A percentile compares a stretch with the other conserved stretches of the same genome.
phyloP scores from a whole-genome alignment of 2,329 filamentous ascomycete species.

The Penicillium nordicum region DNA sequence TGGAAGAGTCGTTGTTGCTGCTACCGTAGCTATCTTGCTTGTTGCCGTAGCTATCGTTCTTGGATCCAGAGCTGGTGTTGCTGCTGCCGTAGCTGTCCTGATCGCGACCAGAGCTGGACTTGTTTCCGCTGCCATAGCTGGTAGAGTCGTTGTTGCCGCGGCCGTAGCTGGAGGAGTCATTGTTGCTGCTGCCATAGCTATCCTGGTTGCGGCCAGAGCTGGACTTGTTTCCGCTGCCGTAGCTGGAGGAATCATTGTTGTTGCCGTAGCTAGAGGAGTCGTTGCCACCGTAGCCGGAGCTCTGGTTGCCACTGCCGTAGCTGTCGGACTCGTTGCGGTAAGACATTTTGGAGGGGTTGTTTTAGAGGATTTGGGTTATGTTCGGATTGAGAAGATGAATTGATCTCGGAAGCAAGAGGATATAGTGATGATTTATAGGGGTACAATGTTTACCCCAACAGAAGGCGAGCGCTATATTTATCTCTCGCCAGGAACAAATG shows the following conservation, averaged over 20 bases:
- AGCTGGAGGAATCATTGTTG: neutral
- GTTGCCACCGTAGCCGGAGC: conserved; percentile 5
- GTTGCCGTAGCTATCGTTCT: neutral
- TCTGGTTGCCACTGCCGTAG: conserved; percentile 11
- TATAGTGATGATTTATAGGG: neutral
- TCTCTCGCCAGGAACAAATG: neutral
- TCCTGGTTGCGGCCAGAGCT: neutral
- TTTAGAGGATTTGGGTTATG: neutral
- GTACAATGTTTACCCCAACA: neutral
- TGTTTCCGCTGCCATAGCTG: neutral
- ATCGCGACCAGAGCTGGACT: neutral
- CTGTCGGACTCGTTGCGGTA: conserved; percentile 8
- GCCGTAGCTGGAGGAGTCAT: no score
- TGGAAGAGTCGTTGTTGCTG: neutral
- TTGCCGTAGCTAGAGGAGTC: neutral
- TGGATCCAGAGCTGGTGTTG: neutral
- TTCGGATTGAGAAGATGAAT: neutral
- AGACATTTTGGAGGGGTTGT: neutral
- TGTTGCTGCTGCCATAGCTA: no score
- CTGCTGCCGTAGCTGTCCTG: neutral
- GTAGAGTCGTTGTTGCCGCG: neutral
- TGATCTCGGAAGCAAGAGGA: neutral
- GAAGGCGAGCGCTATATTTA: neutral
- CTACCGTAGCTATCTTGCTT: neutral
- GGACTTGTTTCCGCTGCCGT: neutral